phyloP scores from a whole-genome alignment of 768 basidiomycete species.

The Mycena albidolilacea region DNA sequence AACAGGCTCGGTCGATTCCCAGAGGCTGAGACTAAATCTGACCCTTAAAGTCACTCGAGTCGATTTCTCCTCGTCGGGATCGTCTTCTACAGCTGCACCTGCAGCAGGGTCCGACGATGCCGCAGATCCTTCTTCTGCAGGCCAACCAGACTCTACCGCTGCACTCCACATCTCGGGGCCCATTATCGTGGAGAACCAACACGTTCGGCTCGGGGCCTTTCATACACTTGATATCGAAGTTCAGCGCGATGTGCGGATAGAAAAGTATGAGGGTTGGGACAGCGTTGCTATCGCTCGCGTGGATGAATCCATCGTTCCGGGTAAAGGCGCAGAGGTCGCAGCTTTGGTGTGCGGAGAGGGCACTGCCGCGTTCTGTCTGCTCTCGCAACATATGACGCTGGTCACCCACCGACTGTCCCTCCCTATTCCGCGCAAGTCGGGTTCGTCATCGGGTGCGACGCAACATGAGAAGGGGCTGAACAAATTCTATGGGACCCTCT shows the following conservation, averaged over 20 bases:
- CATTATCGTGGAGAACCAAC: slow-evolving; percentile 87
- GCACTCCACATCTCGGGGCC: slow-evolving; percentile 89
- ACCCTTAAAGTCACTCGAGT: slow-evolving; percentile 86
- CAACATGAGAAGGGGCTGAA: slow-evolving; percentile 94
- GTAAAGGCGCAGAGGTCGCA: slow-evolving; percentile 95
- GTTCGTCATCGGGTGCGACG: slow-evolving; percentile 76
- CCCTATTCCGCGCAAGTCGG: slow-evolving; percentile 92
- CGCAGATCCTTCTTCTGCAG: slow-evolving; percentile 52
- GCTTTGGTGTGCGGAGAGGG: slow-evolving; percentile 98
- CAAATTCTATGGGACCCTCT: slow-evolving; percentile 88
- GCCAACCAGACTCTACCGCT: slow-evolving; percentile 58
- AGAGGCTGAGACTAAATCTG: slow-evolving; percentile 87
- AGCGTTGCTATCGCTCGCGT: slow-evolving; percentile 87
- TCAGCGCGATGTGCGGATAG: slow-evolving; percentile 91
- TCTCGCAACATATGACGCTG: slow-evolving; percentile 97
- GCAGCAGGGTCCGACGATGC: slow-evolving; percentile 61
- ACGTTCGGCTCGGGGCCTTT: slow-evolving; percentile 93
- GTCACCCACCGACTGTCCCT: slow-evolving; percentile 92
- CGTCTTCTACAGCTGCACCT: slow-evolving; percentile 53
- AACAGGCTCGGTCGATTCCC: slow-evolving; percentile 95
- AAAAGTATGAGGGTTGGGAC: slow-evolving; percentile 94
- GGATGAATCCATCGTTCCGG: slow-evolving; percentile 92
- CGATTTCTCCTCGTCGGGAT: slow-evolving; percentile 81
- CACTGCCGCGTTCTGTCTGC: slow-evolving; percentile 91
- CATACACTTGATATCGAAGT: slow-evolving; percentile 96